These are phyloP conservation scores for Sanghuangporus baumii DNA, from an alignment of 1,284 basidiomycete species.

Conservation along the genomic window DNA sequence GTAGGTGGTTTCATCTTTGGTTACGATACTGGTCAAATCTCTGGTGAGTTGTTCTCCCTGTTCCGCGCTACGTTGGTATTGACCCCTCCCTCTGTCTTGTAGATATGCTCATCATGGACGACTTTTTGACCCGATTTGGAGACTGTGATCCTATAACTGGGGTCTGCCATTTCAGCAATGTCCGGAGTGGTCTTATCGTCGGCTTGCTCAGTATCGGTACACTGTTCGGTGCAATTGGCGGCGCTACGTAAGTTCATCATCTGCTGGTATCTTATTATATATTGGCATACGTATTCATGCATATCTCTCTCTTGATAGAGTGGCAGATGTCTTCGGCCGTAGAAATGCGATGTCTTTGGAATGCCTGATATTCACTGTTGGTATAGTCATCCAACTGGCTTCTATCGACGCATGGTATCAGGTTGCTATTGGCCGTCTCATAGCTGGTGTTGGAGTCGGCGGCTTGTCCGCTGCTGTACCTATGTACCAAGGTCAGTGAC, in stretches of 20 bases:
- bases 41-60: constrained; percentile 30
- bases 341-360: constrained; percentile 67
- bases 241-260: constrained; percentile 45
- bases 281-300: neutral
- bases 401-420: constrained; percentile 51
- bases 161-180: constrained; percentile 46
- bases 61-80: constrained; percentile 69
- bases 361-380: constrained; percentile 60
- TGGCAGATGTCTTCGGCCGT: constrained; percentile 64
- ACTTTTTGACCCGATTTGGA: constrained; percentile 65
- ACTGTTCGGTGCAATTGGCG: constrained; percentile 51
- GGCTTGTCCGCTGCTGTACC: constrained; percentile 74
- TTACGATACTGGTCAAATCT: constrained; percentile 22
- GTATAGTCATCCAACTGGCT: constrained; percentile 62
- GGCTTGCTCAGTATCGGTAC: constrained; percentile 64
- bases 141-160: constrained; percentile 34
- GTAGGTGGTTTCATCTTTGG: constrained; percentile 81
- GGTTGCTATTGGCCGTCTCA: constrained; percentile 63
- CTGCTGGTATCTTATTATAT: neutral
- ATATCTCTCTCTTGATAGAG: constrained; percentile 3
- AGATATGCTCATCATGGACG: constrained; percentile 70
- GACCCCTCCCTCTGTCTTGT: neutral
- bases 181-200: constrained; percentile 63
- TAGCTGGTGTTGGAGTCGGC: constrained; percentile 66
- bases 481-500: constrained; percentile 68